These are phyloP conservation scores for Phytopythium sindhum DNA, from an alignment of 352 stramenopile species.

Conservation along the genomic window DNA sequence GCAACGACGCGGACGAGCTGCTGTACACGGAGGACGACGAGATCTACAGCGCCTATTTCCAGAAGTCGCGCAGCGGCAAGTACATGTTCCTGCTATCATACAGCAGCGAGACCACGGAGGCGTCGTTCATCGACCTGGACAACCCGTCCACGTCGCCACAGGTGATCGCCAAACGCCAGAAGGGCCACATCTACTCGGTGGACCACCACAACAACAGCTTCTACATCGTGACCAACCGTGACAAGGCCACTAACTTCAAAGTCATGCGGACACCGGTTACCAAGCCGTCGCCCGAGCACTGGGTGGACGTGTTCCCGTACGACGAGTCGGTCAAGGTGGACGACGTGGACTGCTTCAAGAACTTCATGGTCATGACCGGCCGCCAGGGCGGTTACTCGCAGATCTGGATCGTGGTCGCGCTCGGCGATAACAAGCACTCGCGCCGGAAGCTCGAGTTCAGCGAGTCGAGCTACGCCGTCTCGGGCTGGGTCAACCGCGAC, in stretches of 20 bases:
- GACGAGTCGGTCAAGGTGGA: constrained; percentile 81
- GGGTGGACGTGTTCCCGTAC: constrained; percentile 88
- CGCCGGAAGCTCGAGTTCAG: constrained; percentile 81
- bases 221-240: constrained; percentile 94
- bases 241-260: constrained; percentile 93
- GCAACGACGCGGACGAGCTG: constrained; percentile 71
- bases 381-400: constrained; percentile 84
- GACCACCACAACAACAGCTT: constrained; percentile 88
- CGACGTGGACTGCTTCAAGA: constrained; percentile 84
- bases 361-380: constrained; percentile 84
- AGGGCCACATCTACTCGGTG: constrained; percentile 79
- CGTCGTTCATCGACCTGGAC: constrained; percentile 69
- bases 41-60: constrained; percentile 90
- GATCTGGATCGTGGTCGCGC: constrained; percentile 78
- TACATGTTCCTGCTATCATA: constrained; percentile 90
- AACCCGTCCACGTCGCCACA: constrained; percentile 42
- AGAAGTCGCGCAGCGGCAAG: constrained; percentile 90
- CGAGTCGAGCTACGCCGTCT: constrained; percentile 89
- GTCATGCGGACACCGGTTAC: constrained; percentile 71
- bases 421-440: constrained; percentile 39
- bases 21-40: constrained; percentile 95
- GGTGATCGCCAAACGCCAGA: constrained; percentile 60
- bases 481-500: constrained; percentile 73
- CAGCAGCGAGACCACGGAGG: constrained; percentile 92
- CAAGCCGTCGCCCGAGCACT: constrained; percentile 57